Evolutionary conservation across 176 grass and related monocot species (phyloP).

Genomic region (Musa itinerans): DNA sequence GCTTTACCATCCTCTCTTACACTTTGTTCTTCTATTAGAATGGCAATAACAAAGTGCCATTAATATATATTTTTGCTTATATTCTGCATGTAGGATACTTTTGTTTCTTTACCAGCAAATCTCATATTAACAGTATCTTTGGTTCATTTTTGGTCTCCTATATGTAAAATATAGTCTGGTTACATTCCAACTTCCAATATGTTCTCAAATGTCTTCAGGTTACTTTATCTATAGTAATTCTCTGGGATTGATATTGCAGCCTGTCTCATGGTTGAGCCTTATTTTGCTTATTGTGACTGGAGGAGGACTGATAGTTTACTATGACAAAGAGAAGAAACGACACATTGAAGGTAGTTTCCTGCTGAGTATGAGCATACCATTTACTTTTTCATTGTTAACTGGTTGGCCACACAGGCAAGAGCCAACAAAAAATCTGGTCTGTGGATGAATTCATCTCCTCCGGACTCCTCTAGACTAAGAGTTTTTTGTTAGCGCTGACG

Average conservation of each 20-base stretch:
- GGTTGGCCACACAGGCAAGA: too few relatives aligned
- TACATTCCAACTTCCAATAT: not conserved
- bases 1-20: not conserved
- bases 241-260: conserved; percentile 30
- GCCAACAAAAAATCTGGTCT: too few relatives aligned
- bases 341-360: conserved; percentile 90
- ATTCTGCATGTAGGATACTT: not conserved
- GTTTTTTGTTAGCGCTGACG: too few relatives aligned
- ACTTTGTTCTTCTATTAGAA: not conserved
- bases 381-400: not conserved
- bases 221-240: conserved; percentile 10
- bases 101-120: not conserved
- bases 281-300: conserved; percentile 71
- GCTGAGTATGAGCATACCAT: conserved; percentile 30
- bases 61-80: not conserved
- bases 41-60: not conserved
- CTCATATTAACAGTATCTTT: not conserved
- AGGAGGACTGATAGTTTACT: conserved; percentile 60
- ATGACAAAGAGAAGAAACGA: conserved; percentile 65
- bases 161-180: not conserved
- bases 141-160: not conserved
- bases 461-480: too few relatives aligned
- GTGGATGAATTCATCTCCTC: not conserved
- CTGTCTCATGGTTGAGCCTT: conserved; percentile 77
- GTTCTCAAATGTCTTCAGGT: not conserved